Evolutionary conservation across 805 yeast genomes (phyloP).

Genomic region (Scheffersomyces coipomensis): DNA sequence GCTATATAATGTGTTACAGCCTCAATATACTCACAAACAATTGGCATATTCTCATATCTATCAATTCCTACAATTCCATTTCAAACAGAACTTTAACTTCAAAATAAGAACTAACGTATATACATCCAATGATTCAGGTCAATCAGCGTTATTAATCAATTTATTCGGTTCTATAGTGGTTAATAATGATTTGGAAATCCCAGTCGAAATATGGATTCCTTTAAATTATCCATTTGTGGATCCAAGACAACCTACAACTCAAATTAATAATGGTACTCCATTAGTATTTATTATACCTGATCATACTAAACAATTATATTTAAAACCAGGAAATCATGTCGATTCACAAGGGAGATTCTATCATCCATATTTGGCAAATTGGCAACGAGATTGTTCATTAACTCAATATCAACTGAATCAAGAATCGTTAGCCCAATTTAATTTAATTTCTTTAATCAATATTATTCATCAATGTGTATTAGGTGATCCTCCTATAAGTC

Average conservation of each 20-base stretch:
- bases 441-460: slow-evolving; percentile 28
- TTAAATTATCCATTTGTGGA: slow-evolving; percentile 56
- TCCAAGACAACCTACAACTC: background rate
- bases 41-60: slow-evolving; percentile 62
- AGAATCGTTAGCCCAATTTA: slow-evolving; percentile 13
- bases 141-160: slow-evolving; percentile 57
- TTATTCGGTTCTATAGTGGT: slow-evolving; percentile 56
- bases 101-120: slow-evolving; percentile 64
- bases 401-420: background rate
- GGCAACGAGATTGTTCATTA: slow-evolving; percentile 37
- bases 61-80: slow-evolving; percentile 47
- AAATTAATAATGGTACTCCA: slow-evolving; percentile 50
- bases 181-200: slow-evolving; percentile 28
- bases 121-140: slow-evolving; percentile 55
- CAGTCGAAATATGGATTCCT: slow-evolving; percentile 78
- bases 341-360: slow-evolving; percentile 72
- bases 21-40: slow-evolving; percentile 60
- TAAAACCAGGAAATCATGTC: slow-evolving; percentile 62
- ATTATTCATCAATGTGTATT: slow-evolving; percentile 34
- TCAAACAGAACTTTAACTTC: slow-evolving; percentile 38
- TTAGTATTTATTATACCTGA: slow-evolving; percentile 60
- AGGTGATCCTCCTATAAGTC: slow-evolving; percentile 45
- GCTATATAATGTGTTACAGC: slow-evolving; percentile 40
- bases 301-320: slow-evolving; percentile 32
- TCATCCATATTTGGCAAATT: slow-evolving; percentile 63